Evolutionary conservation across 306 rosid species (phyloP).

Genomic region (Mimosa pudica): DNA sequence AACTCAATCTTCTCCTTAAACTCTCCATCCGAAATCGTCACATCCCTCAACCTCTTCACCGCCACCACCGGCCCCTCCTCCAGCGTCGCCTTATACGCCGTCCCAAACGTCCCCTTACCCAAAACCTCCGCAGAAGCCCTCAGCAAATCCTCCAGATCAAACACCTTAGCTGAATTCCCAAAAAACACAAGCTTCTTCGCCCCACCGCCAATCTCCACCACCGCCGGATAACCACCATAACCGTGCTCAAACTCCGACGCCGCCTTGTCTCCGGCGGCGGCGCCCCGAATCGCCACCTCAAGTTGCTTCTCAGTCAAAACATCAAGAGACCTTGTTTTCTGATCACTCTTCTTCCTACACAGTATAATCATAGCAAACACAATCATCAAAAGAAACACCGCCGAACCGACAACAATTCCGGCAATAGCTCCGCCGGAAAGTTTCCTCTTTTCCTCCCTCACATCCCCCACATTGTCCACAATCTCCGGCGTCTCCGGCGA

Average conservation of each 20-base stretch:
- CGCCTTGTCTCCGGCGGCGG: conserved; percentile 32
- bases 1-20: conserved; percentile 64
- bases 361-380: conserved; percentile 40
- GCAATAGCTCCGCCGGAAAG: conserved; percentile 60
- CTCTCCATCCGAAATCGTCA: conserved; percentile 54
- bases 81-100: conserved; percentile 70
- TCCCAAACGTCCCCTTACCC: conserved; percentile 75
- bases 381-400: conserved; percentile 45
- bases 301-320: conserved; percentile 42
- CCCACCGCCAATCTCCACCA: conserved; percentile 19
- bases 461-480: conserved; percentile 9
- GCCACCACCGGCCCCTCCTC: conserved; percentile 66
- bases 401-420: conserved; percentile 64
- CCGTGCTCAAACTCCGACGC: conserved; percentile 40
- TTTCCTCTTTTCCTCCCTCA: conserved; percentile 23
- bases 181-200: conserved; percentile 62
- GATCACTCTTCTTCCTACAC: conserved; percentile 49
- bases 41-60: conserved; percentile 75
- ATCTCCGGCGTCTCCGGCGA: conserved; percentile 20
- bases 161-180: conserved; percentile 45
- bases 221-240: conserved; percentile 32
- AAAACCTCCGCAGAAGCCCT: conserved; percentile 75
- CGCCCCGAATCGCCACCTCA: conserved; percentile 35
- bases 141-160: conserved; percentile 71
- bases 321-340: conserved; percentile 51